Conservation (phyloP, 768 basidiomycete genomes). For the Austroboletus eburneus region DNA sequence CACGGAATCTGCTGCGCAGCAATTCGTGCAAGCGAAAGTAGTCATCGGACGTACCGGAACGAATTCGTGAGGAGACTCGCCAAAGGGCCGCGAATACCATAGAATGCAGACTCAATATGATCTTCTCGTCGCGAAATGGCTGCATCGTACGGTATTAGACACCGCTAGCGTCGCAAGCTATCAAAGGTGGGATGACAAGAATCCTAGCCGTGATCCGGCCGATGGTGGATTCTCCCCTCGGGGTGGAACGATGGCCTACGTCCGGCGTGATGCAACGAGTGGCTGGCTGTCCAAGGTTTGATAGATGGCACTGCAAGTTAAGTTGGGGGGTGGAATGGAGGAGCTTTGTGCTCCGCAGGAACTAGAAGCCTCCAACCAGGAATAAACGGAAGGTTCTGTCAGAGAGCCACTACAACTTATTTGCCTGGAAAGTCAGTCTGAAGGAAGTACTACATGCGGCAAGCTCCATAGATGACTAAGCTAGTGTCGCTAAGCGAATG, state of each 20-base stretch:
- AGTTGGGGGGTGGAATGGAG: constrained; percentile 16
- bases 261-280: background rate
- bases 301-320: constrained; percentile 1
- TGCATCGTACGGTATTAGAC: background rate
- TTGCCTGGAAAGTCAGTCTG: constrained; percentile 16
- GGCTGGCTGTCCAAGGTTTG: constrained; percentile 1
- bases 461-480: constrained; percentile 20
- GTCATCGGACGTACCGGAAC: background rate
- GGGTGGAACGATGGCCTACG: background rate
- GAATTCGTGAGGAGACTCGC: background rate
- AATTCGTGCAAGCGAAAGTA: background rate
- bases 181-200: constrained; percentile 3
- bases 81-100: background rate
- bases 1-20: constrained; percentile 2
- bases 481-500: background rate
- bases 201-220: constrained; percentile 20
- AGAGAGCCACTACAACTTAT: background rate
- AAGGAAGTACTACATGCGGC: constrained; percentile 1
- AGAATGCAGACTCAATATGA: constrained; percentile 7
- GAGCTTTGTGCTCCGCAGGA: background rate
- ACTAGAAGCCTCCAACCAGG: constrained; percentile 1
- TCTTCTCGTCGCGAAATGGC: constrained; percentile 7
- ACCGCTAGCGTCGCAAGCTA: background rate
- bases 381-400: background rate
- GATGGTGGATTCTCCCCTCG: background rate